Evolutionary conservation across 352 stramenopile species (phyloP).

Genomic region (Pythium pyrilobum): DNA sequence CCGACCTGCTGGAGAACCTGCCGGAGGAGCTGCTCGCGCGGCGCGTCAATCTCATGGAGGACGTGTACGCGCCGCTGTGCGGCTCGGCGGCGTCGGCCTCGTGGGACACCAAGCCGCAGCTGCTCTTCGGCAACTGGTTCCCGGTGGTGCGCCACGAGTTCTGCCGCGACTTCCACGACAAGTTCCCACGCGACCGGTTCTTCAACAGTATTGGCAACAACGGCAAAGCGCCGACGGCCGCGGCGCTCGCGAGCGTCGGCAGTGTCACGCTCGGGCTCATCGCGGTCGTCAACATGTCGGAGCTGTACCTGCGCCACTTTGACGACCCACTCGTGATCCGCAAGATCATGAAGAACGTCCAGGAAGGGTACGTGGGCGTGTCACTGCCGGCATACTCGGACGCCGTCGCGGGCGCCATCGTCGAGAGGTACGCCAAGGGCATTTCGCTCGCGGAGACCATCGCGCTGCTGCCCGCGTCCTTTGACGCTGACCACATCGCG

Average conservation of each 20-base stretch:
- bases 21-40: slow-evolving; percentile 12
- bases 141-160: slow-evolving; percentile 32
- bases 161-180: slow-evolving; percentile 28
- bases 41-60: slow-evolving; percentile 28
- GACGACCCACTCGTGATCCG: slow-evolving; percentile 23
- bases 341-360: slow-evolving; percentile 35
- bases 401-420: slow-evolving; percentile 18
- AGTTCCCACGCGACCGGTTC: slow-evolving; percentile 29
- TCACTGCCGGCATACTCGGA: slow-evolving; percentile 22
- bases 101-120: slow-evolving; percentile 14
- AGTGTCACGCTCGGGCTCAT: slow-evolving; percentile 1
- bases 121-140: slow-evolving; percentile 38
- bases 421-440: slow-evolving; percentile 21
- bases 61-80: slow-evolving; percentile 29
- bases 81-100: slow-evolving; percentile 14
- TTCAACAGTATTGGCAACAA: slow-evolving; percentile 16
- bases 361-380: slow-evolving; percentile 24
- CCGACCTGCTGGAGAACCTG: slow-evolving; percentile 21
- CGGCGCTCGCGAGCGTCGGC: neutral
- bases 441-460: slow-evolving; percentile 23
- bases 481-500: slow-evolving; percentile 18
- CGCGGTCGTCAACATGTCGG: slow-evolving; percentile 20
- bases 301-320: slow-evolving; percentile 33
- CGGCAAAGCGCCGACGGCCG: neutral
- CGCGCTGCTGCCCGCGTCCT: slow-evolving; percentile 18